Percentiles rank a stretch among this genome's conserved stretches.
Evolutionary conservation across 257 asterid genomes (phyloP).

Genomic region (Avicennia marina): DNA sequence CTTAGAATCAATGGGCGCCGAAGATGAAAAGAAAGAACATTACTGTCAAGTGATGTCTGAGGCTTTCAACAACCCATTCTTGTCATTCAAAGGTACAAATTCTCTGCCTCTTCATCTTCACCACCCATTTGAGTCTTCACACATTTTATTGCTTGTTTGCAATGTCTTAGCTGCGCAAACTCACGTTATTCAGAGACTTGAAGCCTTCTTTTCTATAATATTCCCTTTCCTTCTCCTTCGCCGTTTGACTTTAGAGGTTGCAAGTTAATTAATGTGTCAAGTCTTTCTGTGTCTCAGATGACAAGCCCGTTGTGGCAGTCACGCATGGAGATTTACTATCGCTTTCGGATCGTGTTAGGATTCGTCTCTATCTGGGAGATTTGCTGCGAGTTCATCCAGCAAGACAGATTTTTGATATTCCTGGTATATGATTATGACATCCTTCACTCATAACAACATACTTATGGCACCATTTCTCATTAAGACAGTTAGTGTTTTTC

Average conservation of each 20-base stretch:
- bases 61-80: conserved; percentile 40
- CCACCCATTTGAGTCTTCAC: too few relatives aligned
- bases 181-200: background rate
- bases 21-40: conserved; percentile 30
- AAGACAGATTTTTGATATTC: conserved; percentile 63
- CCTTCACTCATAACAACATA: background rate
- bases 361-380: conserved; percentile 55
- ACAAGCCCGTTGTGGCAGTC: conserved; percentile 77
- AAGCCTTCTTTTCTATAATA: too few relatives aligned
- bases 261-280: too few relatives aligned
- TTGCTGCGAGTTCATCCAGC: conserved; percentile 63
- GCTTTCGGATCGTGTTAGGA: conserved; percentile 45
- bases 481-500: too few relatives aligned
- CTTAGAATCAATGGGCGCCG: conserved; percentile 44
- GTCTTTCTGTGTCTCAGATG: conserved; percentile 43
- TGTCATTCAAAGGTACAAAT: conserved; percentile 64
- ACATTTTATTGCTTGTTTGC: too few relatives aligned
- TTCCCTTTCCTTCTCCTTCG: too few relatives aligned
- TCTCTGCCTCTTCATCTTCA: too few relatives aligned
- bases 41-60: conserved; percentile 39
- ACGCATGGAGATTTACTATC: conserved; percentile 80
- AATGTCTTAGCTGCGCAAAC: too few relatives aligned
- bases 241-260: too few relatives aligned
- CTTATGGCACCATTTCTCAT: too few relatives aligned
- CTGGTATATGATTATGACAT: conserved; percentile 35